Evolutionary conservation across 2,329 filamentous ascomycete species (phyloP), one percentile per base, ranked within the genome.

Genomic region (Lachnellula arida): DNA sequence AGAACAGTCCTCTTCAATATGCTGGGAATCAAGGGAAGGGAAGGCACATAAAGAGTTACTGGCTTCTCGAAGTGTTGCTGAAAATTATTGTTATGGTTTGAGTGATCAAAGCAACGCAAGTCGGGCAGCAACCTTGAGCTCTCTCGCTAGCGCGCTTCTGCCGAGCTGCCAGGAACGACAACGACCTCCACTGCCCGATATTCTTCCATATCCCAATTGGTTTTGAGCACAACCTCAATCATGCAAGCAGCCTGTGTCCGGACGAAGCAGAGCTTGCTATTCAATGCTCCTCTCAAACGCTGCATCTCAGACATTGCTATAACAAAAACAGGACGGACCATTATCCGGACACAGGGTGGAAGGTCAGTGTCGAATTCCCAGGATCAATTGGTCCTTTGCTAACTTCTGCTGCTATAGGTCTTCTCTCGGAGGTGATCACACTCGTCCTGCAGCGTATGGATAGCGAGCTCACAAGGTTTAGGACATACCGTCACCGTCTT

Each of bases 401-500:
- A 65, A 73, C 62, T 51, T 49, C 52, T 60, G 58, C 19, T 61
- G 46, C 22, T 42, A 46, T 65, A 94, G 91, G 69, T 92, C 88
- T 63, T 89, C 89, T 64, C 81, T 95, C 63, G 91, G 91, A 86
- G 91, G 90, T 95, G 85, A 65, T 72, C 55, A 32, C 9, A 28
- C 46, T 9, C 14, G 48, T 53, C 51, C 48, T 59, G 46, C 25
- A 22, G 48, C 17, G 37, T 22, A 11, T 42, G 43, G 46, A 50
- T 56, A 48, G 28, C 37, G 42, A n/a, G 53, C 63, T 70, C 59
- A 67, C 15, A 53, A 53, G 37, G 49, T 54, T 65, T 74, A 91
- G 93, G 93, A 65, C 91, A 97, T 76, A 97, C 92, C 61, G 93
- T 89, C 60, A 99, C 94, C 57, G 93, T 99, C 68, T 99, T 99